These are phyloP conservation scores for Pulveroboletus sp. DNA, from an alignment of 768 basidiomycete genomes.

Conservation along the genomic window DNA sequence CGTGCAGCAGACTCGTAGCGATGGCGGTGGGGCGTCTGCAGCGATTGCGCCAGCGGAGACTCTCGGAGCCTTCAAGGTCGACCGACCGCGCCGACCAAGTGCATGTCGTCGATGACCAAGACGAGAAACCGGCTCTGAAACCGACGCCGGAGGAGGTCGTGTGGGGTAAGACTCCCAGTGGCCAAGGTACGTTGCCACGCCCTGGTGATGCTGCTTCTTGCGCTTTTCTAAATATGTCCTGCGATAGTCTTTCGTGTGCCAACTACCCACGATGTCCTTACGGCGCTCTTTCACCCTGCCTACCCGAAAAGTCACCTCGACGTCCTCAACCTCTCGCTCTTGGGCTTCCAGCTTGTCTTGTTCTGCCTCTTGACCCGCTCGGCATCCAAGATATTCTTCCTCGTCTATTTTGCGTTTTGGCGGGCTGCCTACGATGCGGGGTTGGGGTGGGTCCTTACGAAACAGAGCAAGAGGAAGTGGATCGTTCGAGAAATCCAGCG, in stretches of 20 bases:
- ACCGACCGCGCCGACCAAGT: not conserved
- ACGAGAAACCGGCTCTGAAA: slow-evolving; percentile 9
- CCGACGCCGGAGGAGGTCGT: slow-evolving; percentile 52
- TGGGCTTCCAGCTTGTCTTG: slow-evolving; percentile 72
- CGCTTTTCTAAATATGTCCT: slow-evolving; percentile 3
- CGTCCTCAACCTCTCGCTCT: slow-evolving; percentile 72
- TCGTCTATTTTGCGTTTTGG: slow-evolving; percentile 92
- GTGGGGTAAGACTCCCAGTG: slow-evolving; percentile 83
- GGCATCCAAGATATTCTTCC: slow-evolving; percentile 63
- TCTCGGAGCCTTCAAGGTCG: not conserved
- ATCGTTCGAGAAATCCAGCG: slow-evolving; percentile 77
- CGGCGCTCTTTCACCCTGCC: slow-evolving; percentile 75
- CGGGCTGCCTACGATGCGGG: slow-evolving; percentile 87
- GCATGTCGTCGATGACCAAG: slow-evolving; percentile 9
- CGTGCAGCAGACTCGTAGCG: not conserved
- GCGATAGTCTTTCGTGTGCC: slow-evolving; percentile 84
- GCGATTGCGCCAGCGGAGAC: slow-evolving; percentile 24
- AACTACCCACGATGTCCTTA: slow-evolving; percentile 86
- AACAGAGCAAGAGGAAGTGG: slow-evolving; percentile 94
- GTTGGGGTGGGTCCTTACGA: slow-evolving; percentile 88
- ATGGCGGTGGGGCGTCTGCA: slow-evolving; percentile 21
- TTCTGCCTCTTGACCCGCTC: slow-evolving; percentile 61
- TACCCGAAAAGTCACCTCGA: slow-evolving; percentile 89
- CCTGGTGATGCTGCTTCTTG: not conserved
- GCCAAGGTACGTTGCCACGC: slow-evolving; percentile 52